Conservation (phyloP, 2,329 filamentous ascomycete species). For the Aspergillus japonicus region DNA sequence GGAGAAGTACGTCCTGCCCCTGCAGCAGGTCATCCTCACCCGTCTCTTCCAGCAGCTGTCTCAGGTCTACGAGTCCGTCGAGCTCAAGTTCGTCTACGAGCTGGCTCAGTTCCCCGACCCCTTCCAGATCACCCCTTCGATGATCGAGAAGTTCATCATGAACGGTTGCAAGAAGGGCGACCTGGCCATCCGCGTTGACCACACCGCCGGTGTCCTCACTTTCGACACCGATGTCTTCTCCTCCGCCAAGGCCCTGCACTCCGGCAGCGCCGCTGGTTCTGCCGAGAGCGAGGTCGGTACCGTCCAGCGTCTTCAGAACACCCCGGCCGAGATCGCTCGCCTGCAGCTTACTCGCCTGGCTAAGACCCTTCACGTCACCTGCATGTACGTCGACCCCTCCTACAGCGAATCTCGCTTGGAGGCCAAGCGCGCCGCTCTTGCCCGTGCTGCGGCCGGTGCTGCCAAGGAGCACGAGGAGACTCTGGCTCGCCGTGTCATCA, state of each 20-base stretch:
- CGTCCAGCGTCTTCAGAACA: slow-evolving; percentile 94
- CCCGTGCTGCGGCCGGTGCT: slow-evolving; percentile 80
- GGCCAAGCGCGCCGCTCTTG: slow-evolving; percentile 75
- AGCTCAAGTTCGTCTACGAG: slow-evolving; percentile 87
- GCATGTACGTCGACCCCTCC: slow-evolving; percentile 89
- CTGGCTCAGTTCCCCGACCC: slow-evolving; percentile 95
- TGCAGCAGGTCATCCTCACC: slow-evolving; percentile 98
- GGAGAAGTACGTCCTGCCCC: slow-evolving; percentile 91
- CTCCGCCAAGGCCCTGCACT: slow-evolving; percentile 86
- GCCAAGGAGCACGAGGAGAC: slow-evolving; percentile 87
- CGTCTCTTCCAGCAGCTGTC: slow-evolving; percentile 98
- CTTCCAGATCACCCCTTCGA: slow-evolving; percentile 85
- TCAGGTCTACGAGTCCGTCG: slow-evolving; percentile 97
- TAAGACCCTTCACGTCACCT: slow-evolving; percentile 87
- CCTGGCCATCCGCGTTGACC: slow-evolving; percentile 91
- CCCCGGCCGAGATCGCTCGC: slow-evolving; percentile 94
- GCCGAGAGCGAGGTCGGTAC: slow-evolving; percentile 80
- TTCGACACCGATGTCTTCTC: slow-evolving; percentile 99
- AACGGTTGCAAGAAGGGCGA: slow-evolving; percentile 99
- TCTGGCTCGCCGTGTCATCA: slow-evolving; percentile 81
- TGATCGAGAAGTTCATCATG: slow-evolving; percentile 99
- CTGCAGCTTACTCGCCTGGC: slow-evolving; percentile 89
- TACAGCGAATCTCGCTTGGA: slow-evolving; percentile 80
- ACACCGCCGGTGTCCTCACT: slow-evolving; percentile 89
- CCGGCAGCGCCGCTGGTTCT: slow-evolving; percentile 79